phyloP scores from a whole-genome alignment of 1,139 yeast species.

The Yamadazyma trypodendri region DNA sequence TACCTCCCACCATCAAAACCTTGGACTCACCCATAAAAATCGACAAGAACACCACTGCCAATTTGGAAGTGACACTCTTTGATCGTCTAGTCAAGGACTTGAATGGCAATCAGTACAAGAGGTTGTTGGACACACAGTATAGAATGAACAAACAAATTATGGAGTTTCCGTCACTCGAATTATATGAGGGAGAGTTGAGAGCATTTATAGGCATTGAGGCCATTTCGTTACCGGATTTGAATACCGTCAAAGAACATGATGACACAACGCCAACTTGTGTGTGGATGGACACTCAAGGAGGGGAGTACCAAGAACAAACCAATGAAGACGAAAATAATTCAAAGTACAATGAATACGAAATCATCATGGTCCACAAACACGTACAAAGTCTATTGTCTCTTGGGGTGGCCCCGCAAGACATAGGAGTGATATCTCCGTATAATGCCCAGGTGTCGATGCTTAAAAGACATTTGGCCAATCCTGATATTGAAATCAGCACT shows the following conservation, averaged over 20 bases:
- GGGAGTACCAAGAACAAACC: constrained; percentile 65
- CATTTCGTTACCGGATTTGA: constrained; percentile 54
- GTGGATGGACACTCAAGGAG: constrained; percentile 96
- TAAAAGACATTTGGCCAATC: constrained; percentile 30
- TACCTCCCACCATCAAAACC: constrained; percentile 74
- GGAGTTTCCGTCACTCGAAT: constrained; percentile 68
- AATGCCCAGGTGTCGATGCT: constrained; percentile 77
- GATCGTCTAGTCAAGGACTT: constrained; percentile 69
- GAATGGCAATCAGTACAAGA: constrained; percentile 47
- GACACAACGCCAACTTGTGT: constrained; percentile 43
- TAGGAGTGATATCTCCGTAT: constrained; percentile 88
- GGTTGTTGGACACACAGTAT: constrained; percentile 70
- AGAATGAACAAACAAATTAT: constrained; percentile 81
- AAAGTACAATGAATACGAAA: constrained; percentile 75
- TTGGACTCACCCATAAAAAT: constrained; percentile 28
- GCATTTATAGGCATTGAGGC: constrained; percentile 63
- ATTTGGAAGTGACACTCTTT: constrained; percentile 67
- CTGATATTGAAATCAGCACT: constrained; percentile 39
- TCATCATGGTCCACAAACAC: constrained; percentile 57
- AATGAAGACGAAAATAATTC: constrained; percentile 45
- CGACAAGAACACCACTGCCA: constrained; percentile 29
- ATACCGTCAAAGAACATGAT: constrained; percentile 18
- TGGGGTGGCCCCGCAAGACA: constrained; percentile 50
- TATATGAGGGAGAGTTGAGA: constrained; percentile 61
- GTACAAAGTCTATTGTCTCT: constrained; percentile 44